Evolutionary conservation across 2,329 filamentous ascomycete species (phyloP), one percentile per base, ranked within the genome.

Genomic region (Laburnicola sp.): DNA sequence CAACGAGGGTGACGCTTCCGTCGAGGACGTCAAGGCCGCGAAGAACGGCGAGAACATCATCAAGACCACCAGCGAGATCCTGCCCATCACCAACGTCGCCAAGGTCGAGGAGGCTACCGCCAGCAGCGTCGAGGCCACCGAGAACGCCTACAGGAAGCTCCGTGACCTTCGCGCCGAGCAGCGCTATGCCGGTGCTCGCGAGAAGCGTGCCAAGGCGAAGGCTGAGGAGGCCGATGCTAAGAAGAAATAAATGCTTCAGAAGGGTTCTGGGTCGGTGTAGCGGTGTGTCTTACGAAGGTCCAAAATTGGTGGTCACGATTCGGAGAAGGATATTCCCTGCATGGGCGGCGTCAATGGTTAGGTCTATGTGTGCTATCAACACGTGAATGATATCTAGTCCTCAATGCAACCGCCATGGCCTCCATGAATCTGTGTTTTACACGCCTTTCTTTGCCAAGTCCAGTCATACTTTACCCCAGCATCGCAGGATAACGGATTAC

Each of bases 181-280:
- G 72, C 88, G 92, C 77, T 82, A 88, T 73, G 78, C 83, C 62
- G 94, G 94, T 79, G 83, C 83, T 73, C 86, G 91, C 76, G 92
- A 95, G 84, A 97, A 97, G 91, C 87, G 94, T 74, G 86, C 83
- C 69, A 89, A 87, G 84, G 89, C 90, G 71, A 93, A 88, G 82
- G 88, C 86, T 69, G 89, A 92, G 75, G 89, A 88, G 74, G 88
- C 88, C 76, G 82, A 81, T 73, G 73, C 78, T 64, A 84, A 85
- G 78, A 93, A 93, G 88, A 93, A 94, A 87, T 93, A 91, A 68
- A 69, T 56, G 62, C 42, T 48, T 50, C 51, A 45, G 51, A 43
- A 30, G 54, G 51, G 49, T 57, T 42, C 49, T 54, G 49, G 54
- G 51, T 58, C 45, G 57, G 56, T 58, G 59, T 56, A 58, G 53